Percentiles rank a stretch among this genome's conserved stretches.
These are phyloP conservation scores for Colletotrichum ledebouriae DNA, from an alignment of 2,329 filamentous ascomycete species.

Conservation along the genomic window DNA sequence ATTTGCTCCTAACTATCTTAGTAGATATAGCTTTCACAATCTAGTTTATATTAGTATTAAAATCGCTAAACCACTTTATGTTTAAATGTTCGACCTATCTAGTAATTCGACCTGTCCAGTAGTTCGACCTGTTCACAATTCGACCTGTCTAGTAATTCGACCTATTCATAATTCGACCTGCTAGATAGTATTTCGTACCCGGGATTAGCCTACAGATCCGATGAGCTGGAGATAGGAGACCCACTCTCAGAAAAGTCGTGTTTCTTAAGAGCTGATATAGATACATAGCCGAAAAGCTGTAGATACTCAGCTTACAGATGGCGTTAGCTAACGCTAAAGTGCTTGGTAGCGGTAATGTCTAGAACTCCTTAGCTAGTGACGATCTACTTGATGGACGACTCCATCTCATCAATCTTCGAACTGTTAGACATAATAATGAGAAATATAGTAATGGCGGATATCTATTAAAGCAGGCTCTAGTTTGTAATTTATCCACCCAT, in stretches of 20 bases:
- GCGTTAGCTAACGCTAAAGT: not conserved
- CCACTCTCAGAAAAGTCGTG: not conserved
- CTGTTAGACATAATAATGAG: not conserved
- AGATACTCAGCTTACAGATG: not conserved
- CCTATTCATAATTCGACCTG: too few species aligned
- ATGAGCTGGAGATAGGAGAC: not conserved
- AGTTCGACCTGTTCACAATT: not conserved
- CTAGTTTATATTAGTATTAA: too few species aligned
- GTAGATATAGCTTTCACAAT: too few species aligned
- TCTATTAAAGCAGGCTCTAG: not conserved
- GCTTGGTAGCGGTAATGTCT: not conserved
- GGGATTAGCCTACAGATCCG: not conserved
- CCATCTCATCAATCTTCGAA: constrained; percentile 1
- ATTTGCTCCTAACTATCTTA: too few species aligned
- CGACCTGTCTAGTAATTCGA: too few species aligned
- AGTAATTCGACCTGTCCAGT: not conserved
- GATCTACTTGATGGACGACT: not conserved
- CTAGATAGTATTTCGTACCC: not conserved
- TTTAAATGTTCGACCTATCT: too few species aligned
- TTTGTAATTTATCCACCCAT: not conserved
- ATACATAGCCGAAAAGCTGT: not conserved
- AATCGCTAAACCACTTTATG: too few species aligned
- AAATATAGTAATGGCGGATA: not conserved
- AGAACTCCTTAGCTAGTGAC: not conserved
- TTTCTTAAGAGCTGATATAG: not conserved